Base-by-base conservation (phyloP, 345 rosid species). In the Rhizophora mangle region DNA sequence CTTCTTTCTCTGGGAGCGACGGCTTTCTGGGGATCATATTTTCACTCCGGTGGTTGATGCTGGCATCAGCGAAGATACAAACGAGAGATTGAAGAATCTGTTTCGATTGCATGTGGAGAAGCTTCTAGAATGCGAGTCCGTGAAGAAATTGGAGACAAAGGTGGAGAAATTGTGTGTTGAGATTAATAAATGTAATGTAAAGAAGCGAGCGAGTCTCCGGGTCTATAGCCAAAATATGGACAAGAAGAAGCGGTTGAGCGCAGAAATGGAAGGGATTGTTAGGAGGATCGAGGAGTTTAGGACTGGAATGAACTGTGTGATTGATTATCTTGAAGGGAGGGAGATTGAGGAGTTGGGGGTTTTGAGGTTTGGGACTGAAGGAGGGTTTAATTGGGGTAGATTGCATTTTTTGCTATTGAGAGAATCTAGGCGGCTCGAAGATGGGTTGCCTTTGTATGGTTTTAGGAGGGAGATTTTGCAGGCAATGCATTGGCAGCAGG, bases 401-500 rank as follows among this genome's bases (percentile, higher is more conserved):
- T 73, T 86, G 30, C 85, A 89, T 61, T 55, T 53, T 52, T 29
- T 93, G 55, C 63, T 91, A 59, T 66, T 82, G 47, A 85, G 95
- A 73, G 98, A 91, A 79, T 82, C 89, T 78, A 79, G 83, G 70
- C 81, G 97, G 80, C 78, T 91, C 4, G 86, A 88, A 43, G 88
- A 84, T 82, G 93, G 93, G 10, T 66, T 91, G 55, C 98, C 98
- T 5, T 86, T 93, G 53, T 93, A 89, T 30, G 80, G 87, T 18
- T 65, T 65, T 66, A 72, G 97, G 70, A 74, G 64, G 57, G 82
- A 72, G 39, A 83, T 91, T 80, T 82, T 91, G 69, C 67, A 49
- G 60, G 68, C 32, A 70, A 80, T 93, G 68, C 69, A 80, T 71
- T 60, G 59, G 1, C 71, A 80, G 34, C 92, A 88, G 96, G 97